These are phyloP conservation scores for Margaritispora aquatica DNA, from an alignment of 495 filamentous ascomycete genomes.

Conservation along the genomic window DNA sequence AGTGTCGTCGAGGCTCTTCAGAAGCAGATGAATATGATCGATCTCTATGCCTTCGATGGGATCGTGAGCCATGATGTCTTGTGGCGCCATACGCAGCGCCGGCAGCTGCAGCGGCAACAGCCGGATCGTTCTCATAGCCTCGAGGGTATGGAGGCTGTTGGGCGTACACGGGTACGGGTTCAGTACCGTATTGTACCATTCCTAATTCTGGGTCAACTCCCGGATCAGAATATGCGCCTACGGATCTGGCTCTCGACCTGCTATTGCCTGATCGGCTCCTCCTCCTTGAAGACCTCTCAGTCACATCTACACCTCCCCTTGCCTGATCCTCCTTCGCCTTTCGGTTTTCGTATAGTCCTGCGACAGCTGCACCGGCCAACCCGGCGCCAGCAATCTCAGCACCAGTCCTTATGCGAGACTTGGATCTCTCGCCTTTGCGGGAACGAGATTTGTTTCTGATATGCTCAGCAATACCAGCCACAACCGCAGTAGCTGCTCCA, in stretches of 20 bases:
- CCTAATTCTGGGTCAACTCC: slow-evolving; percentile 59
- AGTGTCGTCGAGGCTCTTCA: slow-evolving; percentile 25
- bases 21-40: slow-evolving; percentile 24
- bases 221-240: slow-evolving; percentile 41
- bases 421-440: slow-evolving; percentile 40
- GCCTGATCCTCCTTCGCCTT: slow-evolving; percentile 62
- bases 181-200: slow-evolving; percentile 76
- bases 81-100: slow-evolving; percentile 36
- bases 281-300: slow-evolving; percentile 15
- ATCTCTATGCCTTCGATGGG: slow-evolving; percentile 14
- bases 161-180: slow-evolving; percentile 44
- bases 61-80: slow-evolving; percentile 37
- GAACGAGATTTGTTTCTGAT: slow-evolving; percentile 66
- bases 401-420: slow-evolving; percentile 51
- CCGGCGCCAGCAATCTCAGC: slow-evolving; percentile 67
- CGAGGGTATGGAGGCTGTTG: slow-evolving; percentile 28
- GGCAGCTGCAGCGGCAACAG: slow-evolving; percentile 17
- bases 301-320: slow-evolving; percentile 32
- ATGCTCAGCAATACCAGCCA: slow-evolving; percentile 69
- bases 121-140: slow-evolving; percentile 47
- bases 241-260: slow-evolving; percentile 47
- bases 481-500: slow-evolving; percentile 70
- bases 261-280: slow-evolving; percentile 31
- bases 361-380: slow-evolving; percentile 69
- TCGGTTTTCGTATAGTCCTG: slow-evolving; percentile 73